These are phyloP conservation scores for Termitomyces sp. DNA, from an alignment of 768 basidiomycete genomes.

Conservation along the genomic window DNA sequence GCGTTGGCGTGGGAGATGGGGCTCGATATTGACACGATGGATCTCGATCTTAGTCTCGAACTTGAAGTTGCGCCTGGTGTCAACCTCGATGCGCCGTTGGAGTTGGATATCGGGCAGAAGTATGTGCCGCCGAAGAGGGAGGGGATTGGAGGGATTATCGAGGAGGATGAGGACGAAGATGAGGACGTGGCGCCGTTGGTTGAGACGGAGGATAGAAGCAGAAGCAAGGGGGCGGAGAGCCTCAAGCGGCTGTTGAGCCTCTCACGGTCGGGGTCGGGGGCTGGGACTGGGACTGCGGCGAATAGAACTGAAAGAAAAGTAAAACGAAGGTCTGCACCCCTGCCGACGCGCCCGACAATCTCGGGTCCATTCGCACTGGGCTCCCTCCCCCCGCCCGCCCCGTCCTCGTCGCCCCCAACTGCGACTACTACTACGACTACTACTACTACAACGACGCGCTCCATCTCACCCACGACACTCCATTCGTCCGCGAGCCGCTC, in stretches of 20 bases:
- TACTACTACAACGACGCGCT: conserved; percentile 8
- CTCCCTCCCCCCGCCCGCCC: conserved; percentile 16
- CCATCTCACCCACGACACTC: conserved; percentile 2
- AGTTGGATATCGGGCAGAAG: conserved; percentile 10
- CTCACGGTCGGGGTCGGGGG: conserved; percentile 14
- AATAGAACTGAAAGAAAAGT: not conserved
- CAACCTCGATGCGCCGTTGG: conserved; percentile 10
- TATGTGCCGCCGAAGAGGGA: conserved; percentile 3
- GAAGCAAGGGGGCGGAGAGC: conserved; percentile 12
- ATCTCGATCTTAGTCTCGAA: conserved; percentile 15
- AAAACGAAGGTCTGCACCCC: conserved; percentile 6
- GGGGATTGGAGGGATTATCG: conserved; percentile 9
- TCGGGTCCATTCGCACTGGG: conserved; percentile 44
- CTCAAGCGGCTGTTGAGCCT: conserved; percentile 31
- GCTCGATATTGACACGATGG: conserved; percentile 28
- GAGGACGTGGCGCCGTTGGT: not conserved
- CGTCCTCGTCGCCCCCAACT: conserved; percentile 8
- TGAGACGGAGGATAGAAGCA: conserved; percentile 6
- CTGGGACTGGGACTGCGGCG: conserved; percentile 7
- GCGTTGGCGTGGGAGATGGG: conserved; percentile 14
- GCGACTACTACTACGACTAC: not conserved
- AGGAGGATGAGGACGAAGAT: conserved; percentile 15
- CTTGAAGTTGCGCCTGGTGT: not conserved
- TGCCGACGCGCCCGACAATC: conserved; percentile 27
- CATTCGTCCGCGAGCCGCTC: conserved; percentile 7